phyloP scores from a whole-genome alignment of 176 grass and related monocot genomes.

The Triticum aestivum region DNA sequence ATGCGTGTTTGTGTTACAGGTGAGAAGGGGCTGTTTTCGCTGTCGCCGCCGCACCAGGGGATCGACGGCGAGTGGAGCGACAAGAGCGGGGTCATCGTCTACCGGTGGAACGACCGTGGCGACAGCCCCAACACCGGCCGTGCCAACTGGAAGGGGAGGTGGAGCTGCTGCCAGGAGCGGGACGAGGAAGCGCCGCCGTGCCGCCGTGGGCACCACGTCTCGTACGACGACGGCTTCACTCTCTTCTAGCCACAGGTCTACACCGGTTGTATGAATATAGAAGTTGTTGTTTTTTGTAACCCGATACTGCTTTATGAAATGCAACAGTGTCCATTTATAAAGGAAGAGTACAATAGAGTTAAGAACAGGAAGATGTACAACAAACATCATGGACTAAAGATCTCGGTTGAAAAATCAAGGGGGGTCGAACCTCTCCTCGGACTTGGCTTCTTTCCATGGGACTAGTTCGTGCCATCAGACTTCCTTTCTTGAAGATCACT shows the following conservation, averaged over 20 bases:
- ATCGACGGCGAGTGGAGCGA: slow-evolving; percentile 93
- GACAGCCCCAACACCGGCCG: slow-evolving; percentile 53
- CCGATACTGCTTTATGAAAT: not conserved
- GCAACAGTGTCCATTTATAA: not conserved
- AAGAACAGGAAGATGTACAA: too few species aligned
- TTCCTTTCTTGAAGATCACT: too few species aligned
- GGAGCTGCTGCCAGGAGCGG: slow-evolving; percentile 79
- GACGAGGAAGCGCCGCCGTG: slow-evolving; percentile 61
- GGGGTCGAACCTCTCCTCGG: too few species aligned
- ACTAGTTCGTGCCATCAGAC: too few species aligned
- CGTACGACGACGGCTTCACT: slow-evolving; percentile 72
- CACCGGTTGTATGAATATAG: not conserved
- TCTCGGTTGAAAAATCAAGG: too few species aligned
- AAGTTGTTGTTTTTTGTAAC: not conserved
- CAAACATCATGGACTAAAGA: too few species aligned
- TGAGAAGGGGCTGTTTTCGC: slow-evolving; percentile 70
- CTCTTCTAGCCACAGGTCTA: slow-evolving; percentile 37
- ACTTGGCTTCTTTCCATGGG: too few species aligned
- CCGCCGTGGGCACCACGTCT: slow-evolving; percentile 57
- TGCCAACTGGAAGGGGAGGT: slow-evolving; percentile 68
- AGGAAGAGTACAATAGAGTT: too few species aligned
- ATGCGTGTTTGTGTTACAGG: slow-evolving; percentile 18
- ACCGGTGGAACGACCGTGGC: slow-evolving; percentile 65
- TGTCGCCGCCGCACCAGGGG: slow-evolving; percentile 77
- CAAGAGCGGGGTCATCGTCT: slow-evolving; percentile 71